Base-by-base conservation (phyloP, 192 early-diverging fungal species). In the Podila epigama region DNA sequence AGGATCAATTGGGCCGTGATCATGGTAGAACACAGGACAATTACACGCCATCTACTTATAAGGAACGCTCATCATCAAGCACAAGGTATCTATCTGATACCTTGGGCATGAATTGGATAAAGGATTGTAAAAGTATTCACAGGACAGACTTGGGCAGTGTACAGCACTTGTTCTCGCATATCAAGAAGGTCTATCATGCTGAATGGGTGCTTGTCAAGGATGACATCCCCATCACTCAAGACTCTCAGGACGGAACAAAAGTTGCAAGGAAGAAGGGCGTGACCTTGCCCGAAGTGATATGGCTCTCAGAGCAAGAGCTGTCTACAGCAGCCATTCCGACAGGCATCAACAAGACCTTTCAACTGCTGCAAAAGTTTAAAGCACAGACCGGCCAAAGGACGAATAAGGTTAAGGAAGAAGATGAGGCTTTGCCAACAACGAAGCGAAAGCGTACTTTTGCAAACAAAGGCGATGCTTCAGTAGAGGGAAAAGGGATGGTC, bases 101-200 rank as follows among this genome's bases (percentile, higher is more conserved):
- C 50, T 48, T 61, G 15, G 37, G 34, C 4, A 16, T 57, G n/a
- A 55, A 51, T 40, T 56, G 51, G 62, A 42, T 60, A 28, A 51
- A 53, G 20, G 33, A 52, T 0, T 36, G 51, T 40, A 71, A 67
- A 12, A 41, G 62, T 12, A 44, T 70, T 16, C 54, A 63, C 11
- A 51, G 85, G 33, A 54, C 39, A 11, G 84, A 90, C 62, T 67
- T 89, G 2, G 88, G 87, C 6, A 68, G 69, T 55, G 79, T 83
- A 3, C 73, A 85, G 12, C 91, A 93, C 68, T 44, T 90, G 32
- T 93, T 93, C 61, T 90, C 90, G 5, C 91, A 93, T 69, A 90
- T 93, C 29, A 81, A 82, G 15, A 85, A 84, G 58, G 75, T 81
- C 3, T 86, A 85, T 25, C 81, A 86, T 36, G 75, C 75, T 22